A percentile compares a stretch with the other conserved stretches of the same genome.
Conservation (phyloP, 306 rosid genomes). For the Corylus americana region DNA sequence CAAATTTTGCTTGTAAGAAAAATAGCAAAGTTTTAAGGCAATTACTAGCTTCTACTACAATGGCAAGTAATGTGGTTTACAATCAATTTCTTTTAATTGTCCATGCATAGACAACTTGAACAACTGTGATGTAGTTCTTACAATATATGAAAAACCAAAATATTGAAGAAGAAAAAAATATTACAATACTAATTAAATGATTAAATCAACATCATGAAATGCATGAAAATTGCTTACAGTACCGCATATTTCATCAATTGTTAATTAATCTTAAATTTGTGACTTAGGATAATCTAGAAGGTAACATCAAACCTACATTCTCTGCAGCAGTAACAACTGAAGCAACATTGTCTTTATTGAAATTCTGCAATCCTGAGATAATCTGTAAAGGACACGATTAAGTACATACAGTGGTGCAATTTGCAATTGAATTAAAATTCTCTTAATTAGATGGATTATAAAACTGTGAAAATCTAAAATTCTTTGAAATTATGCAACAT, state of each 20-base stretch:
- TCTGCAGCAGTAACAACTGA: conserved; percentile 86
- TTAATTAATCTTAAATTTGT: background rate
- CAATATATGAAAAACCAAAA: background rate
- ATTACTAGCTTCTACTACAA: too few relatives aligned
- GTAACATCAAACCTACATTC: conserved; percentile 50
- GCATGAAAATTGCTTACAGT: background rate
- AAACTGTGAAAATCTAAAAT: background rate
- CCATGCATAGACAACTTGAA: too few relatives aligned
- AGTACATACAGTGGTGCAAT: background rate
- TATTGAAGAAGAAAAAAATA: background rate
- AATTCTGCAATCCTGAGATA: conserved; percentile 87
- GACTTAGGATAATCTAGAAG: background rate
- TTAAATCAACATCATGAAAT: background rate
- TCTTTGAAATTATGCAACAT: too few relatives aligned
- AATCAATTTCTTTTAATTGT: too few relatives aligned
- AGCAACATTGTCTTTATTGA: conserved; percentile 74
- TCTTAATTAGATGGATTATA: background rate
- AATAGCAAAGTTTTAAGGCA: too few relatives aligned
- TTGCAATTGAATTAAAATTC: background rate
- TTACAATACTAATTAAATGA: too few relatives aligned
- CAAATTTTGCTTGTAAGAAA: too few relatives aligned
- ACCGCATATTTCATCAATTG: background rate
- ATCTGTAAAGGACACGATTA: conserved; percentile 49
- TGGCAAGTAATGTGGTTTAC: too few relatives aligned
- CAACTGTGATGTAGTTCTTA: too few relatives aligned